Evolutionary conservation across 2,329 filamentous ascomycete species (phyloP).

Genomic region (Ramichloridium luteum): DNA sequence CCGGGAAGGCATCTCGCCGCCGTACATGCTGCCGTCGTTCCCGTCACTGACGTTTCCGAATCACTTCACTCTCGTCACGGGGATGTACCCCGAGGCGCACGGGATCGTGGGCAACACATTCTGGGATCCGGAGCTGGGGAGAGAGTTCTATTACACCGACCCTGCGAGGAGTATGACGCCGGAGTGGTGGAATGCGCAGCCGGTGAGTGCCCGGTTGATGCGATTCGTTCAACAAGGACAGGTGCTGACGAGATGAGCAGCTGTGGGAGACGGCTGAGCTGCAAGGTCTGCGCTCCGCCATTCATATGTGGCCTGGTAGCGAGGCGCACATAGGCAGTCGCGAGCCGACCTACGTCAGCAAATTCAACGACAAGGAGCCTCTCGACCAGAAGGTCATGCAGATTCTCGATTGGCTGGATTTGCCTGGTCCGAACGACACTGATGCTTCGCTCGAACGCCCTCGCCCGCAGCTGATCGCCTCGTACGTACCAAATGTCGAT

Average conservation of each 20-base stretch:
- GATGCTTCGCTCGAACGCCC: conserved; percentile 33
- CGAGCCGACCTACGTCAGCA: conserved; percentile 71
- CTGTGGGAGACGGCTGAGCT: conserved; percentile 88
- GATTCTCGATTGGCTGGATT: conserved; percentile 72
- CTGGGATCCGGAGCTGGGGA: conserved; percentile 66
- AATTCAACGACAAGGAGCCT: conserved; percentile 65
- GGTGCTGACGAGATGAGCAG: too few relatives aligned
- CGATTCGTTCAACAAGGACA: too few relatives aligned
- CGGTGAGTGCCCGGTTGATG: too few relatives aligned
- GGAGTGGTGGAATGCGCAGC: conserved; percentile 93
- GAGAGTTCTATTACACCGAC: conserved; percentile 82
- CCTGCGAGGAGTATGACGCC: conserved; percentile 61
- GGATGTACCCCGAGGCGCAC: conserved; percentile 82
- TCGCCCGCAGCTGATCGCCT: conserved; percentile 81
- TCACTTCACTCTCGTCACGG: conserved; percentile 87
- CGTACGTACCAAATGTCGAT: conserved; percentile 91
- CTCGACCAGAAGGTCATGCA: conserved; percentile 65
- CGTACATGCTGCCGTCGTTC: conserved; percentile 89
- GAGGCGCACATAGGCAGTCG: conserved; percentile 71
- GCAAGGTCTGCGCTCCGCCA: conserved; percentile 62
- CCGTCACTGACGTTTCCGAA: conserved; percentile 92
- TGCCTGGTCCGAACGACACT: conserved; percentile 55
- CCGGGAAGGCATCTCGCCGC: conserved; percentile 71
- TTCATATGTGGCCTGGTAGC: conserved; percentile 98
- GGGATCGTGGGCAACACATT: conserved; percentile 91